These are phyloP conservation scores for Mycena polygramma DNA, from an alignment of 768 basidiomycete genomes.

Conservation along the genomic window DNA sequence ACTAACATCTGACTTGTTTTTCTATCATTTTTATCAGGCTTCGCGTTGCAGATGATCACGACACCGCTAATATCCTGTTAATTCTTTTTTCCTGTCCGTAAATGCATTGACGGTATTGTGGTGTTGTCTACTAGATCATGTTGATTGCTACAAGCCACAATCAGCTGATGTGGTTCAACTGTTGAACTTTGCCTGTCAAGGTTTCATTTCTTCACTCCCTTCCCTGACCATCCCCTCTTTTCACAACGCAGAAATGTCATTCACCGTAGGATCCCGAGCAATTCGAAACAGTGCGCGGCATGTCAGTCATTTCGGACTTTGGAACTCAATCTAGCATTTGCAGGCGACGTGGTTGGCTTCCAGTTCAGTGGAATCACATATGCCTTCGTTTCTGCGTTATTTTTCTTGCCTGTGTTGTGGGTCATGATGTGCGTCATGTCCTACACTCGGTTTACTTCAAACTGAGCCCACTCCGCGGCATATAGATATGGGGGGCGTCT, in stretches of 20 bases:
- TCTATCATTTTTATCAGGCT: constrained; percentile 12
- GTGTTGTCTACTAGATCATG: constrained; percentile 25
- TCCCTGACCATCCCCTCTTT: background rate
- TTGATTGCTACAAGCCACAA: constrained; percentile 42
- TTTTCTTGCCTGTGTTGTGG: constrained; percentile 35
- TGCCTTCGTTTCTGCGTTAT: constrained; percentile 32
- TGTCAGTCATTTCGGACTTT: no score
- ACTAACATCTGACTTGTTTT: background rate
- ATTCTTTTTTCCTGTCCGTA: background rate
- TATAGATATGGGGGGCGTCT: constrained; percentile 31
- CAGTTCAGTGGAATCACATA: constrained; percentile 36
- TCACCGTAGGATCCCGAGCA: constrained; percentile 29
- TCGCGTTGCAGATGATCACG: constrained; percentile 38
- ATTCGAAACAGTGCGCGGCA: constrained; percentile 3
- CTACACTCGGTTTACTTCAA: no score
- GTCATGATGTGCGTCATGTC: no score
- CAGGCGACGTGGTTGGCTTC: constrained; percentile 36
- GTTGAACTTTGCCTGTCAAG: constrained; percentile 38
- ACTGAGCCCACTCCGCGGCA: no score
- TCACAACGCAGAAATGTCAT: constrained; percentile 20
- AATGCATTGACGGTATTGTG: background rate
- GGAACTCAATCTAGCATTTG: no score
- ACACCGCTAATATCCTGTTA: constrained; percentile 35
- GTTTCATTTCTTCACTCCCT: background rate
- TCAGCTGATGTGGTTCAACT: constrained; percentile 37